phyloP scores from a whole-genome alignment of 495 filamentous ascomycete species.

The Annulohypoxylon nitens region DNA sequence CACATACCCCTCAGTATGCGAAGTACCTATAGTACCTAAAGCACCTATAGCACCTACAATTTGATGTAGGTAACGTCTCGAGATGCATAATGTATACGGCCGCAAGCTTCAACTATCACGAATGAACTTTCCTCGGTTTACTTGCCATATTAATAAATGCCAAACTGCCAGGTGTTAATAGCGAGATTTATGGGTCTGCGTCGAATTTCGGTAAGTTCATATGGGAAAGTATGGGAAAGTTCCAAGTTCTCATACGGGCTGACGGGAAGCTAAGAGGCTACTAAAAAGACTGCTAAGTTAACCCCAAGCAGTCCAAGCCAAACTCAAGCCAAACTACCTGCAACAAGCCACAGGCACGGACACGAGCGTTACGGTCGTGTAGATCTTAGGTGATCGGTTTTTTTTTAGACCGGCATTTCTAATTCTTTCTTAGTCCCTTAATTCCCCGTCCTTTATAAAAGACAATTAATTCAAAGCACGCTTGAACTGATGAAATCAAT shows the following conservation, averaged over 20 bases:
- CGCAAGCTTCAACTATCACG: neutral
- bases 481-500: neutral
- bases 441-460: neutral
- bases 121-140: neutral
- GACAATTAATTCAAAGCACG: neutral
- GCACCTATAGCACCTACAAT: neutral
- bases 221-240: constrained; percentile 8
- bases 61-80: neutral
- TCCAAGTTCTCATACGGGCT: neutral
- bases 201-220: neutral
- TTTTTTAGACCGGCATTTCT: constrained; percentile 1
- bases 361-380: constrained; percentile 9
- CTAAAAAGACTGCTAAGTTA: neutral
- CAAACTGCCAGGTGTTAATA: neutral
- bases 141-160: neutral
- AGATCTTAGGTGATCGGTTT: constrained; percentile 16
- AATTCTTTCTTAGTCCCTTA: neutral
- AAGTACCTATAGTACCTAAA: neutral
- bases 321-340: constrained; percentile 1
- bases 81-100: neutral
- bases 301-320: neutral
- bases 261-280: neutral
- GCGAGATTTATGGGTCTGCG: neutral
- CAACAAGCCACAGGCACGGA: constrained; percentile 22
- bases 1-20: neutral